Evolutionary conservation across 129 eudicot species (phyloP).

Genomic region (Helianthus annuus): DNA sequence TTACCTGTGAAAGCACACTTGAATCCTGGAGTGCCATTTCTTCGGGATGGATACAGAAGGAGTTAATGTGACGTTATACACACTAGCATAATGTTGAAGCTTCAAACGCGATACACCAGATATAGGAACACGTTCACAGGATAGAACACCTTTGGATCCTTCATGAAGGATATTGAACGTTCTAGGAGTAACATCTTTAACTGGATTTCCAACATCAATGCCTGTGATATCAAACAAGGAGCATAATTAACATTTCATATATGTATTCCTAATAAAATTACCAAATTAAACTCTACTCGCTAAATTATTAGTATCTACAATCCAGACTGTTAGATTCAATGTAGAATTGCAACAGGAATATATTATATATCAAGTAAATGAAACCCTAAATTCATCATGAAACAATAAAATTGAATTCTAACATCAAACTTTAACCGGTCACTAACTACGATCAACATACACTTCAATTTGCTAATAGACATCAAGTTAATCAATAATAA

Average conservation of each 20-base stretch:
- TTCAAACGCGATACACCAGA: slow-evolving; percentile 61
- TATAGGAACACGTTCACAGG: slow-evolving; percentile 65
- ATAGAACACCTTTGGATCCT: slow-evolving; percentile 43
- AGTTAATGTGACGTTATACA: slow-evolving; percentile 50
- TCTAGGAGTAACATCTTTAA: slow-evolving; percentile 41
- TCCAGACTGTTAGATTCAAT: background rate
- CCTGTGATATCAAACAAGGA: slow-evolving; percentile 40
- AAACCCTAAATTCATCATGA: background rate
- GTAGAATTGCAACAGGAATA: background rate
- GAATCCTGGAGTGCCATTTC: slow-evolving; percentile 57
- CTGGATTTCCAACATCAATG: slow-evolving; percentile 46
- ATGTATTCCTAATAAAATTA: slow-evolving; percentile 8
- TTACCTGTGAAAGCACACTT: slow-evolving; percentile 75
- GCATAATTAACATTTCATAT: slow-evolving; percentile 11
- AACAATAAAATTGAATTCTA: background rate
- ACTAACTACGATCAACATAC: background rate
- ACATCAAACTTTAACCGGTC: background rate
- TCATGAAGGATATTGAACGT: slow-evolving; percentile 17
- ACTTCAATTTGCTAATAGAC: background rate
- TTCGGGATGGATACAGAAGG: slow-evolving; percentile 73
- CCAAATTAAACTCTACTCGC: background rate
- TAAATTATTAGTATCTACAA: background rate
- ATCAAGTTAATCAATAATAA: background rate
- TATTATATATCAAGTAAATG: background rate
- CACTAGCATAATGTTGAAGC: slow-evolving; percentile 67